phyloP scores from a whole-genome alignment of 495 filamentous ascomycete species.

The Aspergillus hancockii region DNA sequence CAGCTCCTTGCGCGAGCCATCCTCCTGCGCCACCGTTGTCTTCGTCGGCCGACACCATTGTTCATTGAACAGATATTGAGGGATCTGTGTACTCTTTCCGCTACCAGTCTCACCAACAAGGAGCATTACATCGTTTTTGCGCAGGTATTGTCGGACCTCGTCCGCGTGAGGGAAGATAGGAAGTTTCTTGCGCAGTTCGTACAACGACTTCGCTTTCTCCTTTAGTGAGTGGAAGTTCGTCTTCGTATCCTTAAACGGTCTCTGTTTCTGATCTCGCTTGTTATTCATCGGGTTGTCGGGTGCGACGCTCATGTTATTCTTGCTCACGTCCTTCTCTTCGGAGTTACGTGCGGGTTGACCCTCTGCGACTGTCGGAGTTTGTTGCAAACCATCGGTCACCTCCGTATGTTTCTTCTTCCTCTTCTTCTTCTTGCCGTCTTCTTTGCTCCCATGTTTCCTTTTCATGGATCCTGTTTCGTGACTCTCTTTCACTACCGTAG shows the following conservation, averaged over 20 bases:
- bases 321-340: background rate
- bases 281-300: constrained; percentile 16
- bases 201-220: constrained; percentile 49
- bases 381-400: constrained; percentile 10
- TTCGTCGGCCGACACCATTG: constrained; percentile 69
- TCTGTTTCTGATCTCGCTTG: background rate
- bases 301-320: constrained; percentile 5
- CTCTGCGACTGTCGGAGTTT: constrained; percentile 4
- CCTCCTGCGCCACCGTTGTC: constrained; percentile 44
- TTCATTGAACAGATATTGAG: constrained; percentile 82
- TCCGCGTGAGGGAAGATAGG: constrained; percentile 78
- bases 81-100: constrained; percentile 96
- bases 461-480: constrained; percentile 18
- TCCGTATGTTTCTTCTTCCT: constrained; percentile 51
- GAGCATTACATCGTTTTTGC: constrained; percentile 73
- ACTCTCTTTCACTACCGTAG: background rate
- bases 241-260: constrained; percentile 9
- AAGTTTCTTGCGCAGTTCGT: constrained; percentile 60
- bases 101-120: constrained; percentile 93
- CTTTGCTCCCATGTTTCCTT: constrained; percentile 23
- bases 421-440: constrained; percentile 31
- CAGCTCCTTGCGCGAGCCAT: constrained; percentile 48
- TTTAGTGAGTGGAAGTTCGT: constrained; percentile 36
- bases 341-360: constrained; percentile 6
- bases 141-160: constrained; percentile 66